Evolutionary conservation across 1,284 basidiomycete species (phyloP), one percentile per base, ranked within the genome.

Genomic region (Cryptococcus floricola): DNA sequence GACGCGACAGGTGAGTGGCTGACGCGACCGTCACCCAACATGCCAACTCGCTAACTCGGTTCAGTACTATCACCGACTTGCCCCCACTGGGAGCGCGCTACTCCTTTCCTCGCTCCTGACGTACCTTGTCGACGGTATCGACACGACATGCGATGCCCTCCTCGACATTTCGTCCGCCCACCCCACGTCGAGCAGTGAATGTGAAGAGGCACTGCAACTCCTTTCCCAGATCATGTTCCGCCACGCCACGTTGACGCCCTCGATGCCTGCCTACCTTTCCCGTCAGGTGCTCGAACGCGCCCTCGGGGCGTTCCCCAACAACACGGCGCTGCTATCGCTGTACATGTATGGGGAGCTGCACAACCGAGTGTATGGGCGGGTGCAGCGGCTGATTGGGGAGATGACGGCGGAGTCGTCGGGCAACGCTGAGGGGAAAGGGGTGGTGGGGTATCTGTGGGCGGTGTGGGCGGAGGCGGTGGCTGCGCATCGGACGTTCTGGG

Each of bases 281-380:
- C 68, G 80, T 0, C 58, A 63, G 5, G 60, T 74, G 3, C 66
- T 80, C 5, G 77, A 79, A 57, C 58, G 60, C 1, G 77, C 77
- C 0, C 70, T 79, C 37, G 47, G 48, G 1, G 53, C 58, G 18
- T 81, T 74, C 58, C 77, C 77, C 7, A 75, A 75, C 63, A 80
- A 81, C 60, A 77, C 77, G 0, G 56, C 70, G 16, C 79, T 81
- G 65, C 67, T 78, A 4, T 66, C 70, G 12, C 63, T 80, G 27
- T 78, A 76, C 58, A 70, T 79, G 12, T 69, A 66, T 51, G 76
- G 76, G 39, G 78, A 80, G 59, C 53, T 71, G 1, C 65, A 73
- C 1, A 71, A 69, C 25, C 63, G 77, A 39, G 73, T 79, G 7
- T 74, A 78, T 48, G 77, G 76, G 13, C 70, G 78, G 19, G 68